A percentile compares a stretch with the other conserved stretches of the same genome.
phyloP scores from a whole-genome alignment of 495 filamentous ascomycete genomes.

The Neurospora terricola region DNA sequence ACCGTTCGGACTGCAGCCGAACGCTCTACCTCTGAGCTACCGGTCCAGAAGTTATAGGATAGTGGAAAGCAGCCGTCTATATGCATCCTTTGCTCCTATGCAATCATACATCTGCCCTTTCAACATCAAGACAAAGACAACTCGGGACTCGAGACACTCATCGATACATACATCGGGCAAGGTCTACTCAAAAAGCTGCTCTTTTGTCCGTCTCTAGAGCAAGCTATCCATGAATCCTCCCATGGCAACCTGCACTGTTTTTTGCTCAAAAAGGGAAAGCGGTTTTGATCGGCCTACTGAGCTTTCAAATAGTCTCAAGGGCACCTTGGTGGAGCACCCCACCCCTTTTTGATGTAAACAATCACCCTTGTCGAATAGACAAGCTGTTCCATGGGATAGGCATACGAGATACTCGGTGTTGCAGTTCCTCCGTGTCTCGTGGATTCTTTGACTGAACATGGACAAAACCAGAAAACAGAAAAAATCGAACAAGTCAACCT shows the following conservation, averaged over 20 bases:
- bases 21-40: background rate
- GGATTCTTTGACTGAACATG: background rate
- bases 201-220: background rate
- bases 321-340: background rate
- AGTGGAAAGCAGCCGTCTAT: too few species aligned
- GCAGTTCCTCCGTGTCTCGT: background rate
- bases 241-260: background rate
- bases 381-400: background rate
- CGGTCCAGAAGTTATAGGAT: background rate
- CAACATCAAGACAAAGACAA: background rate
- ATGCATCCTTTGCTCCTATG: too few species aligned
- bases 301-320: background rate
- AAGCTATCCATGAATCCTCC: background rate
- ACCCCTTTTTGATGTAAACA: background rate
- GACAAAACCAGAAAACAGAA: background rate
- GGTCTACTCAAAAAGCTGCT: background rate
- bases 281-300: background rate
- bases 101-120: background rate
- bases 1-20: background rate
- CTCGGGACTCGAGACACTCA: background rate
- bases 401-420: background rate
- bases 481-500: background rate
- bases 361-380: background rate
- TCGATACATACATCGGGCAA: background rate
- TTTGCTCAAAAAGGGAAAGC: background rate